Evolutionary conservation across 1,284 basidiomycete genomes (phyloP).

Genomic region (Sanguinoderma infundibulare): DNA sequence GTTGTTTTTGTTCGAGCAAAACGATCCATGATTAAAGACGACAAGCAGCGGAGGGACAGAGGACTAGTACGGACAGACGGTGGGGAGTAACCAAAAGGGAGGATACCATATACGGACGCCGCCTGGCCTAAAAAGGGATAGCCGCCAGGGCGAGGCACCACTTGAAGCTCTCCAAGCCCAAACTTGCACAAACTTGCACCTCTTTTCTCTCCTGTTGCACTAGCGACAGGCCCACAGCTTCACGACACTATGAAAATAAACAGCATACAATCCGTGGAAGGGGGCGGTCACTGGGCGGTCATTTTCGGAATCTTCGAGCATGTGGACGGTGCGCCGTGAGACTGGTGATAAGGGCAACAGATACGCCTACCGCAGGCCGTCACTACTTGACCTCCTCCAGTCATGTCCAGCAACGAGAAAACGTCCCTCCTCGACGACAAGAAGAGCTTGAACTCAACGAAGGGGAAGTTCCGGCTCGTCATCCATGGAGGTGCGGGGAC

Average conservation of each 20-base stretch:
- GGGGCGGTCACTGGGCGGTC: no score
- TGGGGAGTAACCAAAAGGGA: background rate
- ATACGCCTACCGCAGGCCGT: background rate
- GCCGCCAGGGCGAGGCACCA: background rate
- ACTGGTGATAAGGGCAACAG: no score
- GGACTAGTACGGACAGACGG: no score
- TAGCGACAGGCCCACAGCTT: background rate
- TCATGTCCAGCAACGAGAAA: conserved; percentile 10
- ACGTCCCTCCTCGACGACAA: background rate
- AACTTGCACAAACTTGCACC: no score
- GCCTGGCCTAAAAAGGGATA: background rate
- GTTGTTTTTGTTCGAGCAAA: no score
- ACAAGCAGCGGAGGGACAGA: no score
- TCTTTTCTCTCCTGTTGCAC: background rate
- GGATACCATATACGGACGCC: background rate
- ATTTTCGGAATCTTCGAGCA: background rate
- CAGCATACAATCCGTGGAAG: background rate
- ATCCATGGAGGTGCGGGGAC: conserved; percentile 83
- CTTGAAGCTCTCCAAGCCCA: no score
- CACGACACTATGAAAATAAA: background rate
- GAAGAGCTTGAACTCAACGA: background rate
- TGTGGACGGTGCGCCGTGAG: background rate
- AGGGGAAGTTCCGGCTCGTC: conserved; percentile 55
- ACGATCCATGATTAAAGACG: no score
- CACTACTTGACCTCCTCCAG: background rate